Conservation (phyloP, 495 filamentous ascomycete species). For the Antarctomyces pellizariae region DNA sequence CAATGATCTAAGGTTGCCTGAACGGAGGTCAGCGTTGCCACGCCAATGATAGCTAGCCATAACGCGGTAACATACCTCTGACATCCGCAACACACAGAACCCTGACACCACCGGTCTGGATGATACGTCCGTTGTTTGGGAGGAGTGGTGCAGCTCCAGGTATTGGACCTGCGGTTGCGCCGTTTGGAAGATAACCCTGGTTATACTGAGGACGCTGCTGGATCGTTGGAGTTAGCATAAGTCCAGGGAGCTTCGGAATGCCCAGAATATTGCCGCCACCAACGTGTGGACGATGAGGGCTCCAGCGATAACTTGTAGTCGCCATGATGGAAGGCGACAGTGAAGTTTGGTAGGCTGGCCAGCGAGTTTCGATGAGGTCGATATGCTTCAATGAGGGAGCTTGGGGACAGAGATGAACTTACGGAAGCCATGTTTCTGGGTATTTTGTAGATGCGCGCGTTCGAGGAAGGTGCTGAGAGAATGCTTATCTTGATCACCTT, state of each 20-base stretch:
- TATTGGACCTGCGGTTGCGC: slow-evolving; percentile 19
- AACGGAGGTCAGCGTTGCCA: slow-evolving; percentile 6
- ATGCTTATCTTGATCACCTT: no score
- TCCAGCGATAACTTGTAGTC: no score
- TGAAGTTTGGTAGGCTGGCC: no score
- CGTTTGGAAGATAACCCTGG: slow-evolving; percentile 25
- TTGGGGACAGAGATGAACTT: slow-evolving; percentile 4
- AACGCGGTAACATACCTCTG: slow-evolving; percentile 40
- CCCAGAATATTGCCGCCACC: neutral
- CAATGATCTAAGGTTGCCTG: slow-evolving; percentile 83
- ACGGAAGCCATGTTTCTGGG: slow-evolving; percentile 7
- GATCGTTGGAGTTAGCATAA: no score
- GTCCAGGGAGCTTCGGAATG: no score
- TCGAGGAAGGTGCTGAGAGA: slow-evolving; percentile 3
- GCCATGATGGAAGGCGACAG: no score
- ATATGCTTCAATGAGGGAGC: no score
- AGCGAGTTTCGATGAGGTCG: no score
- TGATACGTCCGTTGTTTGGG: slow-evolving; percentile 37
- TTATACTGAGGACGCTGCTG: slow-evolving; percentile 12
- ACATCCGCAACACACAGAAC: slow-evolving; percentile 95
- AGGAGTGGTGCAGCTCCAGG: slow-evolving; percentile 30
- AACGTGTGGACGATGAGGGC: neutral
- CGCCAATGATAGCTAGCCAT: slow-evolving; percentile 7
- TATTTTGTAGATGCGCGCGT: neutral
- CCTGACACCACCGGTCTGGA: slow-evolving; percentile 64